Base-by-base conservation (phyloP, 371 early-diverging fungal species). In the Apophysomyces elegans region DNA sequence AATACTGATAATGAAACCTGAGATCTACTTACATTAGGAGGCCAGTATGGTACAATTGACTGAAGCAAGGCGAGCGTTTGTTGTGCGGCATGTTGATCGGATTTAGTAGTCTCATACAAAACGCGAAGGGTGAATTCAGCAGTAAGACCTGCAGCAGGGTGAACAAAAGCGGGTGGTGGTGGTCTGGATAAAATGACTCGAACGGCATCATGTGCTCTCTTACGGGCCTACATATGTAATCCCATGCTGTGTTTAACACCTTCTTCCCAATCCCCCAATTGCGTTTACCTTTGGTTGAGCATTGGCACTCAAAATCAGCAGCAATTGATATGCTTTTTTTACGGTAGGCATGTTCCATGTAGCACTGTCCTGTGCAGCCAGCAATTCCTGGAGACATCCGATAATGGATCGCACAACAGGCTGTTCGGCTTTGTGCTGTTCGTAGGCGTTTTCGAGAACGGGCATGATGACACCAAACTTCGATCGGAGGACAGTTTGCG, bases 141-240 rank as follows among this genome's bases (percentile, higher is more conserved):
- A 6, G 90, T 86, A 61, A 86, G 80, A 56, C 78, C 70, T 43
- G 93, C 89, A 37, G 91, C 93, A 13, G 97, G 97, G 73, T 96
- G 96, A 43, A 85, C 76, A 4, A 81, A 57, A 58, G 86, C 79
- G 14, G 95, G 94, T 26, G 92, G 86, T 41, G 96, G 95, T 26
- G 91, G 91, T 47, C 77, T 76, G 4, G 84, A 76, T 41, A 96
- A 75, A 45, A 96, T 83, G 18, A 76, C 74, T 37, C 84, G 80
- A 54, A 93, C 85, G 11, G 92, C 93, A 61, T 96, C 96, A 66
- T 93, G 95, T 26, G 96, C 96, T 61, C 90, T 81, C 79, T 91
- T 91, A 35, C 96, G 87, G 35, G 83, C 79, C 72, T 76, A 46
- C n/a, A 41, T 13, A 13, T 41, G 41, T 13, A 41, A 41, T 41